phyloP scores from a whole-genome alignment of 306 rosid species.

The Morella rubra region DNA sequence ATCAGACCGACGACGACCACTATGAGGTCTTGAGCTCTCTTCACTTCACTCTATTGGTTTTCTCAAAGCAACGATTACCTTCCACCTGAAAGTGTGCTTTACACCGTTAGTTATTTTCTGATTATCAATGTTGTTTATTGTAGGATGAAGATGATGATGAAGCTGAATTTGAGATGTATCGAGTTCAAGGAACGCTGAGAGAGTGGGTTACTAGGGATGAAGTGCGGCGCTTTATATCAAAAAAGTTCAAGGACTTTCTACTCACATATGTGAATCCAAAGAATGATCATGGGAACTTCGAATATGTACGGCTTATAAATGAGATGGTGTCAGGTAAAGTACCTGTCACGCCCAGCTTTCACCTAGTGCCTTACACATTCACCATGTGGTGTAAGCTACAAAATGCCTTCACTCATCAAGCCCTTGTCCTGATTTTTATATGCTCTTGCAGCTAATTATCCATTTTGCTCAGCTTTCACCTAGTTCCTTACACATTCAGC shows the following conservation, averaged over 20 bases:
- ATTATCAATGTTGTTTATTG: constrained; percentile 22
- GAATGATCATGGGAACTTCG: constrained; percentile 65
- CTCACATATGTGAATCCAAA: constrained; percentile 74
- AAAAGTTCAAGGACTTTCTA: constrained; percentile 79
- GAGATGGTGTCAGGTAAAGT: constrained; percentile 92
- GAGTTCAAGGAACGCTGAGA: constrained; percentile 88
- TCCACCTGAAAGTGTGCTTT: neutral
- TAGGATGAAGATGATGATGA: constrained; percentile 86
- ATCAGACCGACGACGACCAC: constrained; percentile 81
- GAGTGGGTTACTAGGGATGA: constrained; percentile 99
- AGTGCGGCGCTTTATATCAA: constrained; percentile 90
- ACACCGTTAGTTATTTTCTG: neutral
- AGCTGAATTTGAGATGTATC: constrained; percentile 80
- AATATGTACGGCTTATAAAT: constrained; percentile 78
- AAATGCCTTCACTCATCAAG: neutral
- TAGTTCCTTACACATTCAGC: neutral
- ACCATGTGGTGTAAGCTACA: neutral
- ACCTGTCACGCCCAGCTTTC: neutral
- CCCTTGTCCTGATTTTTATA: neutral
- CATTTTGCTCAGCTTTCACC: neutral
- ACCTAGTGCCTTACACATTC: neutral
- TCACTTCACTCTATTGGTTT: neutral
- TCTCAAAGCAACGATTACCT: constrained; percentile 2
- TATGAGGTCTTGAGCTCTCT: constrained; percentile 49
- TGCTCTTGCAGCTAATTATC: constrained; percentile 50